Conservation (phyloP, 1,139 yeast species). For the Waltiozyma solani region DNA sequence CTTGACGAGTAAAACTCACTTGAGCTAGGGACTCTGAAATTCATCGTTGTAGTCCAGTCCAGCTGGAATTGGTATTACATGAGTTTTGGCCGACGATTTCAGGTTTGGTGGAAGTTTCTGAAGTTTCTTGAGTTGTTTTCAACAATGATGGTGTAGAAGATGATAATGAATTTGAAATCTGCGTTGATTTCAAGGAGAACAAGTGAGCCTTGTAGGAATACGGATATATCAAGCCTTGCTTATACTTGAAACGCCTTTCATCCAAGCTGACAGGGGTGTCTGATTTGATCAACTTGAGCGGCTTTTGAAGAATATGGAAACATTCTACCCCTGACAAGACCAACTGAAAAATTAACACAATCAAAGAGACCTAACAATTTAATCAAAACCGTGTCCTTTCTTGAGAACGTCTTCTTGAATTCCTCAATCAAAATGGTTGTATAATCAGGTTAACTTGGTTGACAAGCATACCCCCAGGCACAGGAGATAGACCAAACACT, state of each 20-base stretch:
- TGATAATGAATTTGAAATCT: neutral
- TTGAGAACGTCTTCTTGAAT: slow-evolving; percentile 41
- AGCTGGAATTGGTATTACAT: neutral
- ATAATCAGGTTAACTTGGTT: slow-evolving; percentile 35
- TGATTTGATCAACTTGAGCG: slow-evolving; percentile 40
- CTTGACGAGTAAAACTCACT: slow-evolving; percentile 1
- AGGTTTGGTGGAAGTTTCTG: neutral
- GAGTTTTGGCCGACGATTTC: neutral
- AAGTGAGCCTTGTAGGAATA: slow-evolving; percentile 26
- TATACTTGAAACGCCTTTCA: slow-evolving; percentile 53
- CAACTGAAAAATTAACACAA: slow-evolving; percentile 50
- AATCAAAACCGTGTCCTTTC: slow-evolving; percentile 29
- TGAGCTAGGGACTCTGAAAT: neutral
- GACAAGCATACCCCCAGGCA: slow-evolving; percentile 53
- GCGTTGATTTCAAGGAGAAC: slow-evolving; percentile 20
- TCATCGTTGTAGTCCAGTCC: neutral
- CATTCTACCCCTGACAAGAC: slow-evolving; percentile 41
- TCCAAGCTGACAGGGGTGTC: slow-evolving; percentile 61
- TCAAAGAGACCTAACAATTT: slow-evolving; percentile 60
- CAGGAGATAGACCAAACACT: slow-evolving; percentile 55
- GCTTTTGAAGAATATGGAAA: slow-evolving; percentile 48
- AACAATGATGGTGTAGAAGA: too few relatives aligned
- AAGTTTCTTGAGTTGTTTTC: neutral
- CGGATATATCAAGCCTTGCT: slow-evolving; percentile 42
- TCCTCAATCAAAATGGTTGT: slow-evolving; percentile 36